These are phyloP conservation scores for Vitellaria paradoxa DNA, from an alignment of 179 eudicot species.

Conservation along the genomic window DNA sequence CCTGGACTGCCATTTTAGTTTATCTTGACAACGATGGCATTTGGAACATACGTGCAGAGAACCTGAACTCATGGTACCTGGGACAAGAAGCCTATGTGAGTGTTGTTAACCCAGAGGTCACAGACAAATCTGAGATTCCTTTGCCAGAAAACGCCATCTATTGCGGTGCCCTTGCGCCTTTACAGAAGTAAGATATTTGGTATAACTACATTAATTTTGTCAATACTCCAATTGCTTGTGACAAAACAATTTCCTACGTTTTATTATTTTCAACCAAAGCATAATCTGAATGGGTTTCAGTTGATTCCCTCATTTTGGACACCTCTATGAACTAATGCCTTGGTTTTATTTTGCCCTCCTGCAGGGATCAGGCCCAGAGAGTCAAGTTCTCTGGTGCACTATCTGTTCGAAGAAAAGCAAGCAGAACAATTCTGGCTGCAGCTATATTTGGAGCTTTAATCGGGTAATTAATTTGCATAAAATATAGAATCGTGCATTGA, in stretches of 20 bases:
- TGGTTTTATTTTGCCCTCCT: background rate
- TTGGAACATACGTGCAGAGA: slow-evolving; percentile 91
- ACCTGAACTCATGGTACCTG: slow-evolving; percentile 83
- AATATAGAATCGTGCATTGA: background rate
- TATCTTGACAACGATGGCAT: slow-evolving; percentile 89
- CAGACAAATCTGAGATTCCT: slow-evolving; percentile 49
- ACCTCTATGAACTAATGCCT: background rate
- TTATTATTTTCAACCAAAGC: background rate
- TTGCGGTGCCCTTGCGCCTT: slow-evolving; percentile 67
- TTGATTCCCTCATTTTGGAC: background rate
- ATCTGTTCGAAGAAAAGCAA: slow-evolving; percentile 19
- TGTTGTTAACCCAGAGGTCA: slow-evolving; percentile 67
- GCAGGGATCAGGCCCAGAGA: slow-evolving; percentile 82
- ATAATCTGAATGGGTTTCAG: background rate
- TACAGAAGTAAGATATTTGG: slow-evolving; percentile 63
- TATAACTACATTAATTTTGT: background rate
- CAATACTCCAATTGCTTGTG: too few species aligned
- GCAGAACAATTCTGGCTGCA: slow-evolving; percentile 27
- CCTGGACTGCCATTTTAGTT: slow-evolving; percentile 93
- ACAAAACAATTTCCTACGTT: too few species aligned
- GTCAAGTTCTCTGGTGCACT: slow-evolving; percentile 58
- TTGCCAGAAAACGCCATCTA: slow-evolving; percentile 79
- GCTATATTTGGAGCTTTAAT: slow-evolving; percentile 14
- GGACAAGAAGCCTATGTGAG: slow-evolving; percentile 90
- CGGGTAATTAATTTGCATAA: background rate